Evolutionary conservation across 1,284 basidiomycete species (phyloP).

Genomic region (Microbotryomycetes sp.): DNA sequence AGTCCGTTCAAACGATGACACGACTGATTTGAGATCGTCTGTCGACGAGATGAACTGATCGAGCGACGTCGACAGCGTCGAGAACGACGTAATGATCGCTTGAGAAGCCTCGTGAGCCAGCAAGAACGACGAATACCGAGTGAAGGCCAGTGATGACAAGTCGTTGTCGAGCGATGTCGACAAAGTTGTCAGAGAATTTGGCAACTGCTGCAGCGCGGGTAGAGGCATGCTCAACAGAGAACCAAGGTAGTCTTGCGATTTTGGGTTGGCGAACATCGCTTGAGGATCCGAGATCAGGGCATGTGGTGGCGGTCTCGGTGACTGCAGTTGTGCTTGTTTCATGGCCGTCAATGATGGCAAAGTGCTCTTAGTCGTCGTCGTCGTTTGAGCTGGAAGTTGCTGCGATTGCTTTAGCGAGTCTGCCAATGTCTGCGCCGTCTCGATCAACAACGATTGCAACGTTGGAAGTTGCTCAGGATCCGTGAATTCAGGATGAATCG

Average conservation of each 20-base stretch:
- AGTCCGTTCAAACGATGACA: constrained; percentile 9
- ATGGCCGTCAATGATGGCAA: neutral
- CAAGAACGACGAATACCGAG: constrained; percentile 33
- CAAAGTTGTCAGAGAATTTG: constrained; percentile 15
- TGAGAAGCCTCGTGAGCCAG: constrained; percentile 25
- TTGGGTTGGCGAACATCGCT: constrained; percentile 7
- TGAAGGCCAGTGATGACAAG: constrained; percentile 32
- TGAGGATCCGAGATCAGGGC: neutral
- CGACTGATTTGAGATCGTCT: constrained; percentile 14
- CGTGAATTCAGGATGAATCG: neutral
- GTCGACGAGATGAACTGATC: constrained; percentile 27
- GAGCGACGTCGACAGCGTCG: constrained; percentile 19
- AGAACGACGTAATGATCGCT: constrained; percentile 26
- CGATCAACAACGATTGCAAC: neutral
- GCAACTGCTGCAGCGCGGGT: constrained; percentile 18
- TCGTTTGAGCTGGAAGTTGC: neutral
- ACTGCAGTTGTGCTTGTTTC: neutral
- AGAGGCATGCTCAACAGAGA: constrained; percentile 27
- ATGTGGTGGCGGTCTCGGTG: neutral
- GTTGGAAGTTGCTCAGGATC: neutral
- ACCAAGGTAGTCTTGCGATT: constrained; percentile 20
- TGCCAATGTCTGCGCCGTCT: neutral
- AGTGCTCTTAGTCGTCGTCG: neutral
- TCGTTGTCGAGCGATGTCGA: constrained; percentile 29
- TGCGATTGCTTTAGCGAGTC: neutral